These are phyloP conservation scores for Adansonia digitata DNA, from an alignment of 345 rosid genomes.

Conservation along the genomic window DNA sequence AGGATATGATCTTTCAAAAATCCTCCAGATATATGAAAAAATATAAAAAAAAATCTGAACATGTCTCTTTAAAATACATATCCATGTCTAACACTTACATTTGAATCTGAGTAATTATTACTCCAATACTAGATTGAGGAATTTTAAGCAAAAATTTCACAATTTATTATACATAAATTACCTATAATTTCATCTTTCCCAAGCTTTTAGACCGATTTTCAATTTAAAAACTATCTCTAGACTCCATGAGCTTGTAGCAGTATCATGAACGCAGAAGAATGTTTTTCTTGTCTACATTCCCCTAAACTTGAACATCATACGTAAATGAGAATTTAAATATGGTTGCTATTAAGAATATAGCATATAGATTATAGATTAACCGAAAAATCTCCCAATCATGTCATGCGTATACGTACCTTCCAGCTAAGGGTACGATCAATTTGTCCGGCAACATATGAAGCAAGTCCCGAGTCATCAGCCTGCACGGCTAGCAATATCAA, in stretches of 20 bases:
- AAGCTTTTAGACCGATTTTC: background rate
- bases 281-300: background rate
- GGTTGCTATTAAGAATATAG: background rate
- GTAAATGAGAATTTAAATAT: background rate
- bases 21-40: no score
- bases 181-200: background rate
- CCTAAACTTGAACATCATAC: background rate
- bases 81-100: no score
- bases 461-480: slow-evolving; percentile 80
- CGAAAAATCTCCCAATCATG: background rate
- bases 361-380: background rate
- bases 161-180: no score
- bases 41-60: no score
- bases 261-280: background rate
- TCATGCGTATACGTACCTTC: slow-evolving; percentile 45
- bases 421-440: slow-evolving; percentile 81
- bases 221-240: no score
- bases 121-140: background rate
- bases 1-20: no score
- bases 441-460: slow-evolving; percentile 91
- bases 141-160: background rate
- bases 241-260: background rate
- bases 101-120: no score
- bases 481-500: slow-evolving; percentile 22
- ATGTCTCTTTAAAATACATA: no score